Percentiles rank a stretch among this genome's conserved stretches.
These are phyloP conservation scores for Kwoniella europaea DNA, from an alignment of 768 basidiomycete species.

Conservation along the genomic window DNA sequence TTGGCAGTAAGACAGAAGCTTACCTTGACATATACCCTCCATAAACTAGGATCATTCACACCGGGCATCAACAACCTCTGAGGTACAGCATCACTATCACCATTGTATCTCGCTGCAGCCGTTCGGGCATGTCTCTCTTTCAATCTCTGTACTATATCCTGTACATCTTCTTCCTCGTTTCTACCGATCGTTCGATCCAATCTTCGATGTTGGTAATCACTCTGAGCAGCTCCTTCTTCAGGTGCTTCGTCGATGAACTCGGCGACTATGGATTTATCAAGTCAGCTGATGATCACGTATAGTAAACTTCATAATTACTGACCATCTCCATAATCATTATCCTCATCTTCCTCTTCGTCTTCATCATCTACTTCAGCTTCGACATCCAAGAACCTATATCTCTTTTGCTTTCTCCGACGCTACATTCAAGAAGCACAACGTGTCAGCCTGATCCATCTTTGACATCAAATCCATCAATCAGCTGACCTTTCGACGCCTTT, in stretches of 20 bases:
- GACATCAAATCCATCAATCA: background rate
- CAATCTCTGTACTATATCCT: constrained; percentile 80
- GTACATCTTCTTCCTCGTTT: constrained; percentile 73
- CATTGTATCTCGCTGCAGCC: constrained; percentile 68
- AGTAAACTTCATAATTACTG: constrained; percentile 19
- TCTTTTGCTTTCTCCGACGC: constrained; percentile 60
- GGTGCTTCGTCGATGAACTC: constrained; percentile 60
- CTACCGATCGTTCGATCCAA: constrained; percentile 69
- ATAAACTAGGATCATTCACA: constrained; percentile 91
- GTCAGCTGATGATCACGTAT: background rate
- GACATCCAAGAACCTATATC: constrained; percentile 88
- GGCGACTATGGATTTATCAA: constrained; percentile 41
- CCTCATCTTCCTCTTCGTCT: constrained; percentile 83
- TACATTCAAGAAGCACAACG: background rate
- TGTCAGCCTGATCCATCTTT: constrained; percentile 18
- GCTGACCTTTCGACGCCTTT: constrained; percentile 33
- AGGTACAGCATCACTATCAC: constrained; percentile 91
- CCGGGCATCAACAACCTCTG: constrained; percentile 94
- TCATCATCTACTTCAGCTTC: constrained; percentile 97
- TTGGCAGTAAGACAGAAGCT: constrained; percentile 31
- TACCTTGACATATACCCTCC: constrained; percentile 94
- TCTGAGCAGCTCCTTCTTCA: constrained; percentile 39
- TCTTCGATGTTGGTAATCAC: constrained; percentile 58
- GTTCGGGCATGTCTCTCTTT: constrained; percentile 74
- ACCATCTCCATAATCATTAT: constrained; percentile 59